Evolutionary conservation across 352 stramenopile species (phyloP), one percentile per base, ranked within the genome.

Genomic region (Blastocystis sp.): DNA sequence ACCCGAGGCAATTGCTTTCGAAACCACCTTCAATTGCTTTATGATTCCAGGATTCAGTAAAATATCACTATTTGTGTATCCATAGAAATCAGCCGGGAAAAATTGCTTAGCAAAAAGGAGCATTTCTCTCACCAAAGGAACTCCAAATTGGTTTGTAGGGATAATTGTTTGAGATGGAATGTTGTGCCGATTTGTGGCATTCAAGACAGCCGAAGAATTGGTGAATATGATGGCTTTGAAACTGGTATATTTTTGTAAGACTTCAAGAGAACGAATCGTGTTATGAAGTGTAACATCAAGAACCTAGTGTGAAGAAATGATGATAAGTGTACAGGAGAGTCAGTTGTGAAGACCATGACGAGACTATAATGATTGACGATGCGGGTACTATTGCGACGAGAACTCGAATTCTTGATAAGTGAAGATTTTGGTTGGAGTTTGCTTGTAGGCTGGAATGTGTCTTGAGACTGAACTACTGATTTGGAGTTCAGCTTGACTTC

Each of bases 171-270:
- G 57, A 30, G 9, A 1, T 37, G 9, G 27, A 44, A 24, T 37
- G 22, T n/a, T 11, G 33, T 48, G 42, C 19, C 64, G 64, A 53
- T 58, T 13, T 19, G 68, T 53, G 19, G 37, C 15, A 19, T 53
- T 58, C 22, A 11, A 27, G 17, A 79, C 35, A 35, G 15, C 15
- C 7, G 42, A 27, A 1, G 73, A 69, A 27, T 66, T 44, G 27
- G 73, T 84, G n/a, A 84, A 84, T 4, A 84, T 27, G 22, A 84
- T 44, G 1, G 22, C 73, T 35, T 68, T 64, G 24, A 68, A 53
- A 27, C 9, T n/a, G 24, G 68, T 69, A 17, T 22, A 53, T 5
- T 42, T 30, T 53, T 84, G 48, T 37, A 84, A 84, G 6, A 84
- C 22, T 3, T 11, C 3, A 13, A 84, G 48, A 54, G 1, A 24